Percentiles rank a stretch among this genome's conserved stretches.
Evolutionary conservation across 2,329 filamentous ascomycete species (phyloP).

Genomic region (Diaporthe vexans): DNA sequence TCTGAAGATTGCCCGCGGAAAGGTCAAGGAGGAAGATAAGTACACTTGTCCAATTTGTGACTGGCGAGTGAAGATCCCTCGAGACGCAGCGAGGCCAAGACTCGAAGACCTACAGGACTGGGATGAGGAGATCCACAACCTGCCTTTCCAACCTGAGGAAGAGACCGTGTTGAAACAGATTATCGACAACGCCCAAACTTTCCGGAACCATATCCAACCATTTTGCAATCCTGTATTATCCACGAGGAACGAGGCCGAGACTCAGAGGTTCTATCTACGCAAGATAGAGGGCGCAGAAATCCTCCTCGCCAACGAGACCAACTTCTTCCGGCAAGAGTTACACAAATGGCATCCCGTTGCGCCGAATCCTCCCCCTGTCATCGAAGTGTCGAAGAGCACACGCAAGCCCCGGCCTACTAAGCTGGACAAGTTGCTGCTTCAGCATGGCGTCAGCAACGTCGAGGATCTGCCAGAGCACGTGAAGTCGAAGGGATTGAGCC

Average conservation of each 20-base stretch:
- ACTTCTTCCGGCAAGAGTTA: slow-evolving; percentile 95
- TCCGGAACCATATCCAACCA: slow-evolving; percentile 83
- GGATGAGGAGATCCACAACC: slow-evolving; percentile 82
- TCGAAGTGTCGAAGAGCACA: slow-evolving; percentile 90
- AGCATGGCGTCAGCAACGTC: slow-evolving; percentile 89
- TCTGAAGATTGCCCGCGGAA: slow-evolving; percentile 95
- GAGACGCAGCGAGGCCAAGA: slow-evolving; percentile 95
- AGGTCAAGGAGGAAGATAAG: slow-evolving; percentile 98
- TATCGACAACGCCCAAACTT: slow-evolving; percentile 85
- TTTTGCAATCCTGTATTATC: slow-evolving; percentile 87
- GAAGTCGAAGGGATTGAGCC: slow-evolving; percentile 80
- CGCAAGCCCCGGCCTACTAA: slow-evolving; percentile 97
- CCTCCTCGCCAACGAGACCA: slow-evolving; percentile 91
- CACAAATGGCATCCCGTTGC: slow-evolving; percentile 96
- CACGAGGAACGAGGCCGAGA: slow-evolving; percentile 88
- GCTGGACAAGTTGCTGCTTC: slow-evolving; percentile 92
- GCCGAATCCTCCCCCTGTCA: slow-evolving; percentile 84
- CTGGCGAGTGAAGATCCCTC: slow-evolving; percentile 95
- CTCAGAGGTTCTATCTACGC: slow-evolving; percentile 92
- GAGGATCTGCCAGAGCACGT: slow-evolving; percentile 90
- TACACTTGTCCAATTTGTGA: slow-evolving; percentile 99
- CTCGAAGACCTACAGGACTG: slow-evolving; percentile 89
- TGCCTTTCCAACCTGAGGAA: slow-evolving; percentile 97
- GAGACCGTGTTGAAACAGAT: slow-evolving; percentile 89
- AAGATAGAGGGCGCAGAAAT: slow-evolving; percentile 99